A percentile compares a stretch with the other conserved stretches of the same genome.
These are phyloP conservation scores for Knoxia roxburghii DNA, from an alignment of 257 asterid species.

Conservation along the genomic window DNA sequence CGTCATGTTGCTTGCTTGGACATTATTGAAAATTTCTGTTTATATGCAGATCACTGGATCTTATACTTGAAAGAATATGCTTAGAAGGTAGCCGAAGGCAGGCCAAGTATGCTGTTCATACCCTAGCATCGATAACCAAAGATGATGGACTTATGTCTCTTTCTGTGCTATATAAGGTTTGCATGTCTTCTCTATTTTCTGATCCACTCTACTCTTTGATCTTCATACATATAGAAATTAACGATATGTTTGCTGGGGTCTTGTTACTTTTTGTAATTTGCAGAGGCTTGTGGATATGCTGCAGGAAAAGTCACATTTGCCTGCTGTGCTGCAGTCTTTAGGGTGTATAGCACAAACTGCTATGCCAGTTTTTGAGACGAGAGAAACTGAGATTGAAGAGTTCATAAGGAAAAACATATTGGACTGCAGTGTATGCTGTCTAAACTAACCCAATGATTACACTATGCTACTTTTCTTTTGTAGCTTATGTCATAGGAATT, in stretches of 20 bases:
- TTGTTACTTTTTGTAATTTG: conserved; percentile 16
- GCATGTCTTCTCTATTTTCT: too few species aligned
- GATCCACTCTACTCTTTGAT: conserved; percentile 13
- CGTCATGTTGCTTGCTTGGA: conserved; percentile 3
- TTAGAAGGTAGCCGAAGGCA: conserved; percentile 97
- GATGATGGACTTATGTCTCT: conserved; percentile 99
- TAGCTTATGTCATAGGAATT: neutral
- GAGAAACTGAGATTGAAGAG: conserved; percentile 80
- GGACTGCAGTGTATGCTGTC: conserved; percentile 61
- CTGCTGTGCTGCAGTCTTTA: conserved; percentile 96
- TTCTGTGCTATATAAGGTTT: conserved; percentile 97
- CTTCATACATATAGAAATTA: neutral
- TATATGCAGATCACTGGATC: conserved; percentile 76
- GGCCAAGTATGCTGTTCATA: conserved; percentile 98
- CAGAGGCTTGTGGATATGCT: conserved; percentile 98
- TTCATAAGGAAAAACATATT: conserved; percentile 74
- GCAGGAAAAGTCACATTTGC: conserved; percentile 77
- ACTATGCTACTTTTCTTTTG: neutral
- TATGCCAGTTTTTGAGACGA: conserved; percentile 95
- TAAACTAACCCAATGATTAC: conserved; percentile 2
- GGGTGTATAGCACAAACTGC: conserved; percentile 99
- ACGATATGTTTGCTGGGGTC: conserved; percentile 11
- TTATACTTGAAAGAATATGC: conserved; percentile 95
- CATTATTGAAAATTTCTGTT: conserved; percentile 22
- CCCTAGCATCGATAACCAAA: conserved; percentile 92